Base-by-base conservation (phyloP, 2,329 filamentous ascomycete genomes). In the Trichoderma harzianum region DNA sequence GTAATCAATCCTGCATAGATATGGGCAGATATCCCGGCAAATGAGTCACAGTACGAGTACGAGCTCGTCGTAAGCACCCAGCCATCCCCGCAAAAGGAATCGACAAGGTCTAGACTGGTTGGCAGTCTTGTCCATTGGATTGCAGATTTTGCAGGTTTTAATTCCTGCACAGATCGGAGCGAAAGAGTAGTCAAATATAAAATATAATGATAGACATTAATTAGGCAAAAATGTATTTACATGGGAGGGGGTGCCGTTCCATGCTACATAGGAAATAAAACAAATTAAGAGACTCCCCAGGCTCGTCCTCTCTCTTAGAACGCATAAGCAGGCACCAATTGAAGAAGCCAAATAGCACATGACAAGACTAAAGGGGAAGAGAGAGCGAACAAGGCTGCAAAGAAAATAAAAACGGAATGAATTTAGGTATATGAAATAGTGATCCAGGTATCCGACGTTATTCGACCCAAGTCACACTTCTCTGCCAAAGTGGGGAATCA, bases 401-500 rank as follows among this genome's bases (percentile, higher is more conserved):
- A 71, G 24, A 65, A 51, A 66, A 55, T 34, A 55, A 43, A n/a
- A 68, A 66, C 30, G 76, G 75, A 74, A 78, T 80, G 75, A 79
- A 80, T 78, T 79, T 63, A 81, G 78, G 78, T 78, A 79, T 79
- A 78, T 78, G 78, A 63, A 70, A 70, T 76, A 75, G 76, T 78
- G 77, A 79, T 78, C 78, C 77, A 79, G 74, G 74, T 75, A 73
- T 76, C 76, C 73, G 71, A 75, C 73, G 75, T 69, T 76, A 74
- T 76, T 75, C 76, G 73, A 78, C 77, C 77, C 69, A 61, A 76
- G 76, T 76, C 74, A 78, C 76, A 78, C 77, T 74, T 74, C 75
- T 77, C 67, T 78, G 75, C 73, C 64, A 76, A 80, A 78, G 74
- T 77, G 80, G 79, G 80, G 81, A 82, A 82, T 82, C 81, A 82